Evolutionary conservation across 176 grass and related monocot genomes (phyloP).

Genomic region (Carex parvula): DNA sequence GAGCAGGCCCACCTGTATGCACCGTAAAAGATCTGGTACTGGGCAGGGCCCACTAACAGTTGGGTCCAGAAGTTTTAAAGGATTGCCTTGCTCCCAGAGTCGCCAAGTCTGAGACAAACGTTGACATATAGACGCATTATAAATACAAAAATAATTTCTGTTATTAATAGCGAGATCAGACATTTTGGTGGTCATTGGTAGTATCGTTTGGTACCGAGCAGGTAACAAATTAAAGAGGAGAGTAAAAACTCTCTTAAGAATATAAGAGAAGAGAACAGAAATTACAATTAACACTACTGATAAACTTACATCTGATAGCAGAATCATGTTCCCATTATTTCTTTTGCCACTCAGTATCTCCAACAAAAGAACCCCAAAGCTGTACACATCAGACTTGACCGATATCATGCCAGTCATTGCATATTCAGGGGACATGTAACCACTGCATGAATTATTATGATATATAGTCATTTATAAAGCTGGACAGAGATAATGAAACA

Average conservation of each 20-base stretch:
- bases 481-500: neutral
- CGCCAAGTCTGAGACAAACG: slow-evolving; percentile 41
- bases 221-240: neutral
- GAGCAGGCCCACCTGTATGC: slow-evolving; percentile 38
- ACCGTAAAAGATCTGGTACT: slow-evolving; percentile 22
- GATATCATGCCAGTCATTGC: slow-evolving; percentile 37
- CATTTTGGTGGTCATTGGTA: neutral
- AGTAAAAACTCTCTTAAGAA: neutral
- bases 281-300: neutral
- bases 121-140: neutral
- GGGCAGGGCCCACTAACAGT: slow-evolving; percentile 25
- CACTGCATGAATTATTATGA: slow-evolving; percentile 18
- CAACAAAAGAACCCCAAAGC: slow-evolving; percentile 50
- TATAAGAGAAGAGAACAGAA: neutral
- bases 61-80: slow-evolving; percentile 34
- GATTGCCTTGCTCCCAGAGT: slow-evolving; percentile 40
- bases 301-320: slow-evolving; percentile 52
- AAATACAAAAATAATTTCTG: neutral
- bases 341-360: slow-evolving; percentile 45
- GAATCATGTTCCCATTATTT: slow-evolving; percentile 28
- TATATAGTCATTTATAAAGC: slow-evolving; percentile 8
- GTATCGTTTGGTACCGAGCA: neutral
- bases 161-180: neutral
- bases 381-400: slow-evolving; percentile 52
- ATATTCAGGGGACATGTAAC: slow-evolving; percentile 55